Percentiles rank a stretch among this genome's conserved stretches.
phyloP scores from a whole-genome alignment of 2,329 filamentous ascomycete genomes.

The Lecanosticta acicola region DNA sequence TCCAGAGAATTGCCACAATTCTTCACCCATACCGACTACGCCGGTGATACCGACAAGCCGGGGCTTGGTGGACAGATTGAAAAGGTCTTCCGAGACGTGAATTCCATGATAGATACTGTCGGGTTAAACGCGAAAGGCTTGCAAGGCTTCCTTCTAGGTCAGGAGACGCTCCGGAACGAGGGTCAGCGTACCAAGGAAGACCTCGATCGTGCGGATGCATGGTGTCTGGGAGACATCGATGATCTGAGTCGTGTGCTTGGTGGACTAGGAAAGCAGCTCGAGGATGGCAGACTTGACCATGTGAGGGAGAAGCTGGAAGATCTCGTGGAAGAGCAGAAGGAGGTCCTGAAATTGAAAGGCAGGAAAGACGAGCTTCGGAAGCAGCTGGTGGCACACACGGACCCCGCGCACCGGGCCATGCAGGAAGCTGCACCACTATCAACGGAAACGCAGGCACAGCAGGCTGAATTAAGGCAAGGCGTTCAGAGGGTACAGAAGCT shows the following conservation, averaged over 20 bases:
- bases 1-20: conserved; percentile 62
- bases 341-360: conserved; percentile 64
- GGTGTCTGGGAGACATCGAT: conserved; percentile 70
- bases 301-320: conserved; percentile 63
- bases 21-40: conserved; percentile 51
- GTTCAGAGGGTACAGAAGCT: conserved; percentile 68
- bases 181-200: conserved; percentile 55
- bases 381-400: conserved; percentile 63
- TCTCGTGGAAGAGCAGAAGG: conserved; percentile 60
- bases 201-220: conserved; percentile 52
- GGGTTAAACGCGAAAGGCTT: conserved; percentile 75
- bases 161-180: conserved; percentile 51
- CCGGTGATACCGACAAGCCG: conserved; percentile 35
- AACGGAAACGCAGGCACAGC: conserved; percentile 75
- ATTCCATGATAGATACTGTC: conserved; percentile 89
- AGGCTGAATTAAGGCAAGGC: conserved; percentile 73
- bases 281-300: conserved; percentile 62
- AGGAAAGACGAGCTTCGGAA: conserved; percentile 75
- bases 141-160: conserved; percentile 58
- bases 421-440: conserved; percentile 69
- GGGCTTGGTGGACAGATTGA: conserved; percentile 46
- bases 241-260: conserved; percentile 51
- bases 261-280: conserved; percentile 60
- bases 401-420: conserved; percentile 61
- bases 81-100: conserved; percentile 67